phyloP scores from a whole-genome alignment of 2,329 filamentous ascomycete species.

The Calonectria leucothoes region DNA sequence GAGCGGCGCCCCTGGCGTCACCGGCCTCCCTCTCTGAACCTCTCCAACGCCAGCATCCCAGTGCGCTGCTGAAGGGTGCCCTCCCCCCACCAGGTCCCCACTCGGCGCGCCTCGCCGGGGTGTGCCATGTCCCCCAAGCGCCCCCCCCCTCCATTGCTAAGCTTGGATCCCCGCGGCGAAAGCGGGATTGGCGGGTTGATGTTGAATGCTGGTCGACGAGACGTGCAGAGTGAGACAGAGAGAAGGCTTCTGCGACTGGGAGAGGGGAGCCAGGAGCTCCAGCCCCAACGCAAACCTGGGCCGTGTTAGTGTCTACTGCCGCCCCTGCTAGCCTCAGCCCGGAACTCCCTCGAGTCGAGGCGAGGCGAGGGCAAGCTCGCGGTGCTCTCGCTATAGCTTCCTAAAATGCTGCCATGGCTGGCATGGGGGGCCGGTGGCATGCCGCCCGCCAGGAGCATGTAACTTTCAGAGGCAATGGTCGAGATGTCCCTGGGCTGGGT shows the following conservation, averaged over 20 bases:
- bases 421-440: slow-evolving; percentile 3
- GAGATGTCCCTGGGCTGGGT: background rate
- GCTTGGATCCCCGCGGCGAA: slow-evolving; percentile 29
- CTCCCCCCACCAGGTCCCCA: slow-evolving; percentile 39
- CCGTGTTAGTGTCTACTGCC: background rate
- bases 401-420: background rate
- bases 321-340: background rate
- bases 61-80: slow-evolving; percentile 1
- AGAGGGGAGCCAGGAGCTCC: background rate
- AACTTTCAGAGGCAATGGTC: background rate
- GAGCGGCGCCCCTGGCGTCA: slow-evolving; percentile 31
- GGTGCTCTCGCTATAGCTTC: slow-evolving; percentile 8
- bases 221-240: slow-evolving; percentile 1
- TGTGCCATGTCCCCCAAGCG: slow-evolving; percentile 27
- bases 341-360: background rate
- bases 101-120: slow-evolving; percentile 40
- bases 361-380: background rate
- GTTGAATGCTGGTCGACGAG: background rate
- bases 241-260: background rate
- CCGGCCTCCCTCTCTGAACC: slow-evolving; percentile 18
- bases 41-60: background rate
- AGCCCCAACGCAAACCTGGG: slow-evolving; percentile 4
- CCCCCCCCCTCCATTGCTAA: slow-evolving; percentile 18
- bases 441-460: slow-evolving; percentile 8
- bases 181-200: slow-evolving; percentile 27